Base-by-base conservation (phyloP, 805 yeast species). In the Starmerella apicola region DNA sequence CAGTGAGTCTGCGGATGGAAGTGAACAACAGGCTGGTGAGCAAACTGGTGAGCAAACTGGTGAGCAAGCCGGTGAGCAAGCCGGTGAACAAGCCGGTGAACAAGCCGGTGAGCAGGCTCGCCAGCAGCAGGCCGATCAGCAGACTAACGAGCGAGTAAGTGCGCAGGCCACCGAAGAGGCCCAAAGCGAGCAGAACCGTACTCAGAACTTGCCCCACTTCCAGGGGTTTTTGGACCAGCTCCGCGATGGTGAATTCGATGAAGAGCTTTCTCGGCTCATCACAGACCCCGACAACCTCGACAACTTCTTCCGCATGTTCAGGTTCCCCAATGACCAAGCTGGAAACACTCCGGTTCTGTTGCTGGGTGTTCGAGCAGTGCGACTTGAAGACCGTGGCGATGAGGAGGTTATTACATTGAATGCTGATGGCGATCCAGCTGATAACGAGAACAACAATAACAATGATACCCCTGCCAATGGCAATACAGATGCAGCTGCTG, bases 281-380 rank as follows among this genome's bases (percentile, higher is more conserved):
- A 35, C 35, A 19, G 38, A 37, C 23, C 38, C 19, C 8, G n/a
- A 19, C 18, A 35, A 27, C 4, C 28, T 26, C 10, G 17, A 38
- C n/a, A 36, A 30, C 38, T 50, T 49, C 33, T 43, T 48, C 39
- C 35, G 56, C 6, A 28, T 51, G 22, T 52, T 51, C 43, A 34
- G 52, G 4, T 51, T 51, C 42, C 54, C 53, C 4, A 36, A 22
- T 5, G 43, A 41, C 28, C 26, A 24, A 2, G 28, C 38, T 5
- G 51, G 50, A 15, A 50, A 54, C 24, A 61, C 70, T 3, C 76
- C 76, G 1, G 70, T 71, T 3, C 57, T 70, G 42, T 64, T 70
- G 19, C 63, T 70, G 17, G 73, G 75, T 5, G 66, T 71, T 18
- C 55, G 74, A 7, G 66, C 72, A 1, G 65, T 54, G 38, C 54